phyloP scores from a whole-genome alignment of 805 yeast species.

The Debaryomyces castellii region DNA sequence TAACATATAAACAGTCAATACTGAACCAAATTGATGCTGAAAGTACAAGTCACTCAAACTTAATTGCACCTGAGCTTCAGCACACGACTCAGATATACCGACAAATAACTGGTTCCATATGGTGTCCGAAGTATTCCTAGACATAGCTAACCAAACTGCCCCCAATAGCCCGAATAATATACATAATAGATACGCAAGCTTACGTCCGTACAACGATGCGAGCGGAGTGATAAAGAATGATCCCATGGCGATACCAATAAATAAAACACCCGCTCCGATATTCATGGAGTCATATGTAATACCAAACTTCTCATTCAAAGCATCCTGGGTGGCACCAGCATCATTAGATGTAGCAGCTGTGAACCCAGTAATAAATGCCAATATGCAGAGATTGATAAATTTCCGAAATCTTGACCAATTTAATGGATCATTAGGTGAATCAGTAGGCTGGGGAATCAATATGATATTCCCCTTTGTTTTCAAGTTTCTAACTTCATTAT shows the following conservation, averaged over 20 bases:
- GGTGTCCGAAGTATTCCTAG: slow-evolving; percentile 35
- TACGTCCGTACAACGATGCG: slow-evolving; percentile 45
- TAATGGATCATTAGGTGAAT: slow-evolving; percentile 49
- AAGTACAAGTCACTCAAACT: slow-evolving; percentile 37
- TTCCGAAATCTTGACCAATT: slow-evolving; percentile 42
- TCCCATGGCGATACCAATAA: slow-evolving; percentile 43
- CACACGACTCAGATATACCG: slow-evolving; percentile 40
- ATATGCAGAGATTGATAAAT: slow-evolving; percentile 34
- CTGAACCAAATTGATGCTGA: slow-evolving; percentile 48
- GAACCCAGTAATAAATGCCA: slow-evolving; percentile 43
- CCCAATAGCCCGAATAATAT: slow-evolving; percentile 40
- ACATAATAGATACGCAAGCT: slow-evolving; percentile 42
- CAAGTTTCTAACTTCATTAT: slow-evolving; percentile 4
- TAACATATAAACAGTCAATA: slow-evolving; percentile 51
- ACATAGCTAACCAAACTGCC: slow-evolving; percentile 44
- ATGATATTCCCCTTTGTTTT: slow-evolving; percentile 32
- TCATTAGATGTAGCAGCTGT: slow-evolving; percentile 52
- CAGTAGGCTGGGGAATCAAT: slow-evolving; percentile 49
- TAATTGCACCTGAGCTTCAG: slow-evolving; percentile 44
- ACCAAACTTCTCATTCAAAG: slow-evolving; percentile 40
- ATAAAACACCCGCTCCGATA: slow-evolving; percentile 50
- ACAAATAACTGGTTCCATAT: slow-evolving; percentile 49
- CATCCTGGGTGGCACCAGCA: slow-evolving; percentile 49
- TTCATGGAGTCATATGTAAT: slow-evolving; percentile 48
- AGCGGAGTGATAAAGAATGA: slow-evolving; percentile 47